Evolutionary conservation across 139 green algal species (phyloP), one percentile per base, ranked within the genome.

Genomic region (Haematococcus lacustris): DNA sequence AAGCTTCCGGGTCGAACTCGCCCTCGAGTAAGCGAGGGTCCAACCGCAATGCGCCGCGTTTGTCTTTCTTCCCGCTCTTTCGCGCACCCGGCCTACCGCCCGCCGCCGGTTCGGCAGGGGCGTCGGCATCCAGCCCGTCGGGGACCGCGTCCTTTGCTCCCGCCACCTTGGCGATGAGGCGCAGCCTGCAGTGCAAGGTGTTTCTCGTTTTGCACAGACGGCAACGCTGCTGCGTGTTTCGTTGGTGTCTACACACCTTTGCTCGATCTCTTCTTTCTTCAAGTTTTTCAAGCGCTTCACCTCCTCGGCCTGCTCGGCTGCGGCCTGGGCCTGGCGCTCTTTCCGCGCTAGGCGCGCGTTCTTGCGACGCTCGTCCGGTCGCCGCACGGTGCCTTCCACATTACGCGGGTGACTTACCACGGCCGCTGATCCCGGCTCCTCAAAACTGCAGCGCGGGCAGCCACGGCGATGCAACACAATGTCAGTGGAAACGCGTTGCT

Each of bases 1-100:
- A 94, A 68, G 89, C 89, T 35, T 91, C 93, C 0, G 91, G 89
- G 73, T 98, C 93, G 76, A 97, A 98, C 38, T 98, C 94, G 1
- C 83, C 88, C 13, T 92, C 88, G 63, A 97, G 76, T 47, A 96
- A 78, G 13, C 23, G 93, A 71, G 32, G 80, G 57, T 32, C 64
- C 53, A 40, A 70, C 53, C 40, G 51, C 71, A 21, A 81, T n/a
- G n/a, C n/a, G n/a, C n/a, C n/a, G 73, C 25, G 71, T 77, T 1
- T 69, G 37, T 69, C 35, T 25, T 69, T 51, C 35, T 69, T 51
- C 35, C 51, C 51, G 63, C 35, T 37, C 34, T 51, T 51, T 2
- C 32, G n/a, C 35, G 50, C 51, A 13, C 17, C 63, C 34, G 50
- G 9, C 63, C 51, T 67, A 9, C 30, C 40, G 61, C 30, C 33